Base-by-base conservation (phyloP, 345 rosid genomes). In the Durio zibethinus region DNA sequence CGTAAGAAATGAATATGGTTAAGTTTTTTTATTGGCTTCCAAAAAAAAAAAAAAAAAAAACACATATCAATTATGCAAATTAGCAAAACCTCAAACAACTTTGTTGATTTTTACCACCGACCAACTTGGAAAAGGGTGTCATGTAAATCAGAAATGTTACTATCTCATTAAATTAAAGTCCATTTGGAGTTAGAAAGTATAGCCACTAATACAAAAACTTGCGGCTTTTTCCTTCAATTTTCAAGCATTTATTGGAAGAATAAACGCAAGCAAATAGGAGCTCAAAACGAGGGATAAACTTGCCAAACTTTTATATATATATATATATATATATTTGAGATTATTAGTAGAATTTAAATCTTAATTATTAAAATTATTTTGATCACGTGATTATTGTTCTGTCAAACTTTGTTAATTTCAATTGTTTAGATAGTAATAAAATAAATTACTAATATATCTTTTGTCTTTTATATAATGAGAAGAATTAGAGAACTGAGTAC, bases 51-150 rank as follows among this genome's bases (percentile, higher is more conserved):
- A n/a, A n/a, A n/a, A n/a, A n/a, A n/a, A n/a, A n/a, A n/a, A n/a
- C n/a, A n/a, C n/a, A n/a, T n/a, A n/a, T n/a, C n/a, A n/a, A n/a
- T n/a, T n/a, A n/a, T n/a, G n/a, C n/a, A n/a, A n/a, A n/a, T n/a
- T n/a, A n/a, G n/a, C 40, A 47, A 48, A 70, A 69, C 11, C 6
- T 25, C 31, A 16, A 48, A 29, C 40, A 47, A 27, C 14, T 69
- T 3, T 20, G 73, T 66, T 36, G 23, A 12, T 43, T 68, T 61
- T 43, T 43, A 48, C 29, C 21, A 48, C 59, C 16, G 42, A 69
- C 27, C 74, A 18, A 48, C 74, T 70, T 48, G 74, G 8, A 8
- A 70, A 48, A 70, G 42, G 74, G 16, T 48, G 74, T 69, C 35
- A 3, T 68, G 2, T 18, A 23, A 43, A 23, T 68, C 27, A 21